Base-by-base conservation (phyloP, 257 asterid genomes). In the Lycium barbarum region DNA sequence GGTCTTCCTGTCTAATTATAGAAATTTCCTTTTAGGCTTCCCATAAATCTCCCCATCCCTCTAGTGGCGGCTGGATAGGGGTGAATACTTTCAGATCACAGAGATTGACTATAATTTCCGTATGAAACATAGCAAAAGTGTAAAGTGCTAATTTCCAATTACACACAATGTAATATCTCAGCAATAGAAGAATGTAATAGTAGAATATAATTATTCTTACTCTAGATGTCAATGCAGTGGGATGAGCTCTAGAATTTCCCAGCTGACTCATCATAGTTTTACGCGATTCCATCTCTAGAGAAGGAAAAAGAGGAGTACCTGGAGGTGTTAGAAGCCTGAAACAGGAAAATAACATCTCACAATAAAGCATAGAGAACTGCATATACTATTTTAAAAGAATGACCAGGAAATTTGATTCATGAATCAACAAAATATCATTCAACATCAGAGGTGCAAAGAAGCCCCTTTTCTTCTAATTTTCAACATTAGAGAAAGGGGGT, bases 261-360 rank as follows among this genome's bases (percentile, higher is more conserved):
- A 89, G 85, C 91, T 94, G 97, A 88, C 89, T 91, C 97, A 88
- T 94, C 78, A 93, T 90, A 84, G 94, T 89, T 90, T 89, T 93
- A 40, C 91, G 96, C 26, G 97, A 88, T 91, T 95, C 98, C 93
- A 89, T 91, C 87, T 97, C 98, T 89, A 97, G 89, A 83, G 98
- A 92, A 74, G 98, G 96, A 85, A 94, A 97, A 90, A 95, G 98
- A 26, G 98, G 99, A 84, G 99, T 94, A 43, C 98, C 97, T 14
- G 98, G 99, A 88, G 99, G 99, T 18, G 99, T 93, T 66, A 97
- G 87, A 85, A 97, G 98, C 99, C 98, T 97, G 97, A 87, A 89
- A 86, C 87, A 40, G 66, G 68, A 65, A 82, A 81, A 87, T 18
- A 26, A 82, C 66, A 43, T 55, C 62, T 83, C 26, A 87, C 65